These are phyloP conservation scores for Rutstroemia sp. DNA, from an alignment of 2,329 filamentous ascomycete species.

Conservation along the genomic window DNA sequence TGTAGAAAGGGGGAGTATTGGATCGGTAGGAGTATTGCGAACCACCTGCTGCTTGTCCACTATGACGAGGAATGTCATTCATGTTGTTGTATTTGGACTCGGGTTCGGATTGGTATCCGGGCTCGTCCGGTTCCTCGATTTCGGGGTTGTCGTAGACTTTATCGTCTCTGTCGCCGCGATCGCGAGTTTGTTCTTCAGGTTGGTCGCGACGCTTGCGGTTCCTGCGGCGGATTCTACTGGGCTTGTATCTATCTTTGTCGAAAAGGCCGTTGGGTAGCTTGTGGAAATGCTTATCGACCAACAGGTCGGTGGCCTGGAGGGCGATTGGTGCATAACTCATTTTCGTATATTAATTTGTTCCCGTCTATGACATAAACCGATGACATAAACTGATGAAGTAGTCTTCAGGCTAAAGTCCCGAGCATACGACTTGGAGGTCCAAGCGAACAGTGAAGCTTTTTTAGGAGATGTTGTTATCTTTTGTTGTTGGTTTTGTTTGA, in stretches of 20 bases:
- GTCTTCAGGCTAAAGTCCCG: too few relatives aligned
- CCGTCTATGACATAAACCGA: background rate
- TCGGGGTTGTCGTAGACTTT: slow-evolving; percentile 4
- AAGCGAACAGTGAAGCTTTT: background rate
- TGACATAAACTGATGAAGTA: too few relatives aligned
- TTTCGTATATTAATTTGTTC: background rate
- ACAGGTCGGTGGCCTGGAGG: slow-evolving; percentile 11
- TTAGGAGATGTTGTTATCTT: background rate
- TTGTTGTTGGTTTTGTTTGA: background rate
- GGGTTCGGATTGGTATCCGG: background rate
- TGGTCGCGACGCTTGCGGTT: background rate
- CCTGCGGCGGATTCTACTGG: slow-evolving; percentile 17
- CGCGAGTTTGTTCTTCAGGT: background rate
- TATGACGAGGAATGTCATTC: slow-evolving; percentile 3
- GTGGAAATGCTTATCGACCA: slow-evolving; percentile 19
- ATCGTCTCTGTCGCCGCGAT: background rate
- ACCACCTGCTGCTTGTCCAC: background rate
- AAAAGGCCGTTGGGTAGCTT: slow-evolving; percentile 20
- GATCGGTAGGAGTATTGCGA: background rate
- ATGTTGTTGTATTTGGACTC: background rate
- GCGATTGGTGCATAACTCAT: slow-evolving; percentile 5
- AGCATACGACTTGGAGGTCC: too few relatives aligned
- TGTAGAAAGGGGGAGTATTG: background rate
- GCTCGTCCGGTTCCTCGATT: slow-evolving; percentile 5
- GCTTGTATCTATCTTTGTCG: slow-evolving; percentile 5